These are phyloP conservation scores for Misopates orontium DNA, from an alignment of 257 asterid species.

Conservation along the genomic window DNA sequence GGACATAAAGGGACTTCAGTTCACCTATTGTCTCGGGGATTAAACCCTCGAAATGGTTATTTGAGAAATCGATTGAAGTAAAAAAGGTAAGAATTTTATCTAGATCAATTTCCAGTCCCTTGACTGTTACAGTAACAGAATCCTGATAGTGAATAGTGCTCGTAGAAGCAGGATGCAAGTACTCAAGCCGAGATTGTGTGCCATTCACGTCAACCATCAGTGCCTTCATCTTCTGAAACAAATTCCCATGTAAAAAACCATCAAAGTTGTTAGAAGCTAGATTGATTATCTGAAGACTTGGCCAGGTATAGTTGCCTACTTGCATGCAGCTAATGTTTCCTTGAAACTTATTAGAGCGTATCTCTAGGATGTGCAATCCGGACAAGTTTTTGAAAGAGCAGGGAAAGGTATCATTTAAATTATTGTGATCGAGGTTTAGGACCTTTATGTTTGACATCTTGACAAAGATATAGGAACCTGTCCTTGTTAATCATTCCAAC, in stretches of 20 bases:
- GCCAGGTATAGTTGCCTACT: slow-evolving; percentile 1
- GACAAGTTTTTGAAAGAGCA: slow-evolving; percentile 33
- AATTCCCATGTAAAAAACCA: slow-evolving; percentile 32
- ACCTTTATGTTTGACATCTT: no score
- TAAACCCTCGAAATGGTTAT: no score
- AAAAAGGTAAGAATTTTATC: slow-evolving; percentile 42
- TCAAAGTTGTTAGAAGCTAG: slow-evolving; percentile 37
- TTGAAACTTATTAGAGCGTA: slow-evolving; percentile 38
- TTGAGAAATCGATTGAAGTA: slow-evolving; percentile 24
- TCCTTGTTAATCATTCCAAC: no score
- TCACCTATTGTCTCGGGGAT: no score
- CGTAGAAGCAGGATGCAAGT: no score
- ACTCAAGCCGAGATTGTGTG: no score
- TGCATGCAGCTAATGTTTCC: slow-evolving; percentile 38
- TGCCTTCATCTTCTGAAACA: slow-evolving; percentile 29
- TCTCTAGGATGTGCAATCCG: slow-evolving; percentile 27
- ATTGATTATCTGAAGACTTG: no score
- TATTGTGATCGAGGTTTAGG: no score
- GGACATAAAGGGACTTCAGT: no score
- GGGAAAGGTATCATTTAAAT: no score
- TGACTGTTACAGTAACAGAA: slow-evolving; percentile 33
- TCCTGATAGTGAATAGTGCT: no score
- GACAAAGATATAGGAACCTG: no score
- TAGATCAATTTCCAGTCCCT: slow-evolving; percentile 40
- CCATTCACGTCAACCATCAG: slow-evolving; percentile 24